Conservation (phyloP, 176 grass and related monocot genomes). For the Stipa capillata region DNA sequence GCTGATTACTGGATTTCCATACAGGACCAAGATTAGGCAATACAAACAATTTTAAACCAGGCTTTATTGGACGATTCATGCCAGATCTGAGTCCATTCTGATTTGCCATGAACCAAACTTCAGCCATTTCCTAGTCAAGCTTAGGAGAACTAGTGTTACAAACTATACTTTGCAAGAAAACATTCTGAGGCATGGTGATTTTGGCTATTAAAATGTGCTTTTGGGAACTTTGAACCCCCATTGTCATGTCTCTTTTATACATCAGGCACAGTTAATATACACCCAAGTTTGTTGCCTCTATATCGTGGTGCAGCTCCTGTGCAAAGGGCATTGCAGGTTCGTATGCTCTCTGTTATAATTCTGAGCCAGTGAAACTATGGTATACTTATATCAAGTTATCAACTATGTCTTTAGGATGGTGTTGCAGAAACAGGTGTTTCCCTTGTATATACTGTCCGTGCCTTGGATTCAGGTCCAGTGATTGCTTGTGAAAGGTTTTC, state of each 20-base stretch:
- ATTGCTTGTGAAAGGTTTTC: slow-evolving; percentile 65
- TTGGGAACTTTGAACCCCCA: not conserved
- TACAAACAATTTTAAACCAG: not conserved
- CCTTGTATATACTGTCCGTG: slow-evolving; percentile 84
- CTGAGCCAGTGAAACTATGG: not conserved
- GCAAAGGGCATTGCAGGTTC: slow-evolving; percentile 94
- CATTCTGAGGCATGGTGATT: not conserved
- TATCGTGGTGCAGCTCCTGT: slow-evolving; percentile 98
- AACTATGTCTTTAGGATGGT: slow-evolving; percentile 68
- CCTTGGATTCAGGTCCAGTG: slow-evolving; percentile 80
- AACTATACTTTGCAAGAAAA: not conserved
- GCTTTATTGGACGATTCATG: not conserved
- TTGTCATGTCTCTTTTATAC: not conserved
- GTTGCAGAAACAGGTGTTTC: slow-evolving; percentile 95
- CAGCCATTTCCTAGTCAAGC: not conserved
- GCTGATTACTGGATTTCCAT: not conserved
- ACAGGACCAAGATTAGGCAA: not conserved
- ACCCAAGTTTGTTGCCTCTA: slow-evolving; percentile 87
- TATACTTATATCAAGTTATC: slow-evolving; percentile 3
- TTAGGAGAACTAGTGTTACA: not conserved
- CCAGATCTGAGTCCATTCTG: not conserved
- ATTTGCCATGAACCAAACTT: not conserved
- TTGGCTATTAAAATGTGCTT: not conserved
- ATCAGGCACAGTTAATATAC: slow-evolving; percentile 91
- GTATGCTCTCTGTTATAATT: slow-evolving; percentile 7